Conservation (phyloP, 352 stramenopile genomes). For the Pythium sp. region DNA sequence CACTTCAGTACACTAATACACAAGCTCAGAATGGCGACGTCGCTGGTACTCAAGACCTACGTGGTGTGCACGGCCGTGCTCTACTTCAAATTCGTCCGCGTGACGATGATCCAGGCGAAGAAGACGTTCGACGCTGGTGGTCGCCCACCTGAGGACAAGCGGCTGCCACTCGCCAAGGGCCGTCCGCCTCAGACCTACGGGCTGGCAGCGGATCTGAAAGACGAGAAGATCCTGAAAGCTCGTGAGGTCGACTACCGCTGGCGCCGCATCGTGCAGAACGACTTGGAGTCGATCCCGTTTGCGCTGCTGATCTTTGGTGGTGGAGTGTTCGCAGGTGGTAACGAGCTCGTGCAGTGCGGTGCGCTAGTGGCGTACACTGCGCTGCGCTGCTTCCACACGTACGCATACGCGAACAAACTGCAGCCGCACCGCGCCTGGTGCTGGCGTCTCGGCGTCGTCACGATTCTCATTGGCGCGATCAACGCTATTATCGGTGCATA, state of each 20-base stretch:
- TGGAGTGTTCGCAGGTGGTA: slow-evolving; percentile 29
- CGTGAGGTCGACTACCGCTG: slow-evolving; percentile 31
- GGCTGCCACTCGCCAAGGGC: slow-evolving; percentile 38
- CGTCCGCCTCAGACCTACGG: slow-evolving; percentile 33
- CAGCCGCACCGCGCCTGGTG: slow-evolving; percentile 33
- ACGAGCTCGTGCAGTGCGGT: slow-evolving; percentile 23
- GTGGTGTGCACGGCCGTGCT: slow-evolving; percentile 54
- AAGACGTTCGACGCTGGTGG: slow-evolving; percentile 56
- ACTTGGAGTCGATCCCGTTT: slow-evolving; percentile 46
- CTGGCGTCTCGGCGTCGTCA: neutral
- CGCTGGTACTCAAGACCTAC: slow-evolving; percentile 45
- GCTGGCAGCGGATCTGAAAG: slow-evolving; percentile 17
- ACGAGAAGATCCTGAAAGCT: slow-evolving; percentile 25
- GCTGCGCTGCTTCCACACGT: slow-evolving; percentile 35
- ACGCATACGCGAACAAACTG: slow-evolving; percentile 40
- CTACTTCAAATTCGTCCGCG: slow-evolving; percentile 72
- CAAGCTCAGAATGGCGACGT: neutral
- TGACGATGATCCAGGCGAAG: slow-evolving; percentile 42
- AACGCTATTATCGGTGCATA: neutral
- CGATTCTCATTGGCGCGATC: neutral
- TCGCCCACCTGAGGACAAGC: slow-evolving; percentile 50
- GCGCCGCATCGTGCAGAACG: slow-evolving; percentile 42
- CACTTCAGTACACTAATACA: neutral
- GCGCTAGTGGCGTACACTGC: slow-evolving; percentile 35
- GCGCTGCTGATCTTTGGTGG: slow-evolving; percentile 34